Evolutionary conservation across 192 early-diverging fungal species (phyloP).

Genomic region (Coemansia aciculifera): DNA sequence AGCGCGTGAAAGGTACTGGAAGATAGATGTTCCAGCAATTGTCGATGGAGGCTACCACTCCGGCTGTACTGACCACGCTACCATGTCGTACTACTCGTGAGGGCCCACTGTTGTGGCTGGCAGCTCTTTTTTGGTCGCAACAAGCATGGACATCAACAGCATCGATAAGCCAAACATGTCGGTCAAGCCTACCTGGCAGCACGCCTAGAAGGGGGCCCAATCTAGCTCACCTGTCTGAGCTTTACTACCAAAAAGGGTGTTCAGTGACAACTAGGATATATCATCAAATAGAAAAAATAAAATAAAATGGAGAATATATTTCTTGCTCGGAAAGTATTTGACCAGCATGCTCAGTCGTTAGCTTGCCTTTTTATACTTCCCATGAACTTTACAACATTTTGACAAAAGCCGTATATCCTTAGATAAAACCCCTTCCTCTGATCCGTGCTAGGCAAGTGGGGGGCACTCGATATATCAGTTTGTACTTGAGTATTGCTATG

Average conservation of each 20-base stretch:
- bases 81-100: not conserved
- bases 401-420: no score
- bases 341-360: no score
- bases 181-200: constrained; percentile 15
- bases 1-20: not conserved
- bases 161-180: constrained; percentile 5
- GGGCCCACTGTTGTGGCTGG: not conserved
- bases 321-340: no score
- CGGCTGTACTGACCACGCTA: not conserved
- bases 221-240: not conserved
- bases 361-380: no score
- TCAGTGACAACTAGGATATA: not conserved
- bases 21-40: not conserved
- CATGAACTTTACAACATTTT: no score
- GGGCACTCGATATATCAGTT: no score
- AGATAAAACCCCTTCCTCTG: no score
- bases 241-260: not conserved
- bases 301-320: no score
- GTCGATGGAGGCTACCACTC: not conserved
- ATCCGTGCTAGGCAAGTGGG: no score
- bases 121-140: constrained; percentile 6
- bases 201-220: not conserved
- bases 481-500: no score
- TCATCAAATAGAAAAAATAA: no score
- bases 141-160: constrained; percentile 2